Evolutionary conservation across 2,329 filamentous ascomycete species (phyloP).

Genomic region (Cladosporium oxysporum): DNA sequence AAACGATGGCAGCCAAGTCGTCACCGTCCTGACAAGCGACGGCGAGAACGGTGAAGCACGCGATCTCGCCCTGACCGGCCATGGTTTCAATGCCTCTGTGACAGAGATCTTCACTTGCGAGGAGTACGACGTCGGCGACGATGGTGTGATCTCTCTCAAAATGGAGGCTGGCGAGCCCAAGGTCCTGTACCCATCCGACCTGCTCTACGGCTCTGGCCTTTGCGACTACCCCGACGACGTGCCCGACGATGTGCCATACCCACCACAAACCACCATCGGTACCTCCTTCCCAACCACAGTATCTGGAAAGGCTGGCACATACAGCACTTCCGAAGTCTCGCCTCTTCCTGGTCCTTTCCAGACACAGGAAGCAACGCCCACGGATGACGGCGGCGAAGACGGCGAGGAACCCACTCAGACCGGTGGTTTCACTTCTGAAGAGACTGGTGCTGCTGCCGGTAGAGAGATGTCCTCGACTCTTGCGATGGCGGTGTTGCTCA

Average conservation of each 20-base stretch:
- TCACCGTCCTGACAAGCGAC: constrained; percentile 48
- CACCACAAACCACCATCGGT: constrained; percentile 12
- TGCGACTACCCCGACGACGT: constrained; percentile 25
- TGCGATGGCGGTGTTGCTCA: background rate
- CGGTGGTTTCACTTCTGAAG: constrained; percentile 3
- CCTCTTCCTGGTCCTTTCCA: constrained; percentile 17
- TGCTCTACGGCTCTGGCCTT: constrained; percentile 30
- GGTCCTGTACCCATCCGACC: constrained; percentile 35
- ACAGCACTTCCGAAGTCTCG: constrained; percentile 1
- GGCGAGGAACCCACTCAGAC: background rate
- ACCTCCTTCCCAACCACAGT: constrained; percentile 14
- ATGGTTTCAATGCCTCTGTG: constrained; percentile 35
- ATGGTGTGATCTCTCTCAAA: constrained; percentile 33
- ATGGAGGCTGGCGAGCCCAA: constrained; percentile 41
- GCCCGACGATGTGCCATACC: constrained; percentile 13
- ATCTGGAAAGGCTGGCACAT: constrained; percentile 5
- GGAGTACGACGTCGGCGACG: constrained; percentile 29
- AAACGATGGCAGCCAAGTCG: constrained; percentile 41
- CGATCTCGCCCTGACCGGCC: constrained; percentile 39
- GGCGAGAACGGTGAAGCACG: constrained; percentile 37
- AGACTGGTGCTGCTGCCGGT: background rate
- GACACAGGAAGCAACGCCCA: background rate
- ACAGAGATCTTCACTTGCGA: constrained; percentile 40
- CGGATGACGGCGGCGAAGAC: background rate
- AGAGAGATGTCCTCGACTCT: constrained; percentile 5